phyloP scores from a whole-genome alignment of 1,139 yeast genomes.

The Debaryomyces subglobosus region DNA sequence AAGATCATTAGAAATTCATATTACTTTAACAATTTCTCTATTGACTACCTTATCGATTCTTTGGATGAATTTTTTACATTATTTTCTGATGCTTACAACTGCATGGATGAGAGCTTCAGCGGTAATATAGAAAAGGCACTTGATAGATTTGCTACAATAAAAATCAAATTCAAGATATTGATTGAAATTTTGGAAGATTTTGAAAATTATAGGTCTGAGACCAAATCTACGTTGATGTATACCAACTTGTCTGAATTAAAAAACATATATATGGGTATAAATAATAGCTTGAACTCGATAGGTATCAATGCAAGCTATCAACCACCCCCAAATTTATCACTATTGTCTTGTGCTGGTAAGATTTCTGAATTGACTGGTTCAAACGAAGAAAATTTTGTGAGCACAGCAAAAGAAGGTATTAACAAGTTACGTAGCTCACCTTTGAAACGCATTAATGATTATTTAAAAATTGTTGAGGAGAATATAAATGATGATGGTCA shows the following conservation, averaged over 20 bases:
- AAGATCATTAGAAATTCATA: constrained; percentile 13
- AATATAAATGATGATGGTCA: constrained; percentile 5
- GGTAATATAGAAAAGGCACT: constrained; percentile 12
- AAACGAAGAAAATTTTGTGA: constrained; percentile 9
- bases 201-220: constrained; percentile 12
- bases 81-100: constrained; percentile 9
- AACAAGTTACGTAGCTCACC: constrained; percentile 13
- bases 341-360: constrained; percentile 9
- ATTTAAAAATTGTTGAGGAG: constrained; percentile 15
- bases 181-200: constrained; percentile 13
- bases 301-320: constrained; percentile 11
- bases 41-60: constrained; percentile 8
- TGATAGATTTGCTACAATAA: constrained; percentile 9
- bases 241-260: constrained; percentile 22
- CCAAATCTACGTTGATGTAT: constrained; percentile 22
- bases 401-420: constrained; percentile 11
- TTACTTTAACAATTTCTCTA: constrained; percentile 13
- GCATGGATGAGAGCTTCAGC: constrained; percentile 10
- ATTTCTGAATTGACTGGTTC: constrained; percentile 12
- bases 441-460: constrained; percentile 16
- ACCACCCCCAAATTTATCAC: constrained; percentile 11
- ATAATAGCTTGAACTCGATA: constrained; percentile 11
- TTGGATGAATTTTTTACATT: constrained; percentile 9
- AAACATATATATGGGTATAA: constrained; percentile 9
- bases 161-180: constrained; percentile 8